Base-by-base conservation (phyloP, 2,329 filamentous ascomycete genomes). In the Aspergillus carbonarius region DNA sequence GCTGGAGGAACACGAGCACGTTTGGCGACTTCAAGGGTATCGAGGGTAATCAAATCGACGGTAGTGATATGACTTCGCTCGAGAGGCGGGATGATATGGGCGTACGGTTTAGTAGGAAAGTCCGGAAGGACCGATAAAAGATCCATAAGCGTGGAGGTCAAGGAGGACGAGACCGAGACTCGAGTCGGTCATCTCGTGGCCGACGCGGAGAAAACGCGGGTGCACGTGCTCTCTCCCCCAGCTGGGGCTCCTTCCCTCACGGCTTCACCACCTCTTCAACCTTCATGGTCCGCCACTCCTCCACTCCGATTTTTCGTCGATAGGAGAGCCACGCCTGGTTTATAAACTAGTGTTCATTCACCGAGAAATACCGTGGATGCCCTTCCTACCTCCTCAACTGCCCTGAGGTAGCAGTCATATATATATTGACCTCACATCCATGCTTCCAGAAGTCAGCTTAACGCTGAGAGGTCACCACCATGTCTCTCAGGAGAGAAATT, bases 31-130 rank as follows among this genome's bases (percentile, higher is more conserved):
- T 96, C 90, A 61, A 88, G 82, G 4, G 88, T 83, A 70, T 96
- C 91, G 62, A 96, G 87, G 2, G 91, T 91, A 68, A 99, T 83
- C 50, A 99, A 84, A 73, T 99, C 95, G 67, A 86, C 87, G 32
- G 90, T 90, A 25, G 90, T 90, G 71, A 99, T 81, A 53, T 83
- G 81, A 68, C 90, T 86, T 72, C 85, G 86, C 78, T 98, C 93
- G 56, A 98, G 84, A 20, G 87, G 86, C 2, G 91, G 88, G 32
- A 97, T 78, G 48, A 97, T 86, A 69, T 89, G 86, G 42, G 87
- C 82, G 77, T 90, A 93, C 61, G 83, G 83, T 70, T 84, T 82
- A 64, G 85, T 82, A 60, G 89, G 84, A 72, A 97, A 96, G 76
- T 86, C 83, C 68, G 93, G 92, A 65, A 97, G 84, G 72, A 96